Base-by-base conservation (phyloP, 2,329 filamentous ascomycete genomes). In the Aspergillus novoparasiticus region DNA sequence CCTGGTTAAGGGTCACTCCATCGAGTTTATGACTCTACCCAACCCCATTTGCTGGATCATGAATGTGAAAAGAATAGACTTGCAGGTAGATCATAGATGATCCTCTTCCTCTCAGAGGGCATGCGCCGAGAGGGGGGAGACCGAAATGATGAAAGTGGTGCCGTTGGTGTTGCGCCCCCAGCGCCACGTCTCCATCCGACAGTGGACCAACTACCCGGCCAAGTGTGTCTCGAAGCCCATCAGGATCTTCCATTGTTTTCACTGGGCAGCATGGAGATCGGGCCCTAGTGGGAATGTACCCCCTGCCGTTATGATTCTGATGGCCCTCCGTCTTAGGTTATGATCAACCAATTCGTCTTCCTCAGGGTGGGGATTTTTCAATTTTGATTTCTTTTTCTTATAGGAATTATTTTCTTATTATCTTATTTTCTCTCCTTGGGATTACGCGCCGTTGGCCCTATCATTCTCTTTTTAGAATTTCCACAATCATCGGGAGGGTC, bases 231-330 rank as follows among this genome's bases (percentile, higher is more conserved):
- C 16, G 16, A 51, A 51, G 48, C 19, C 48, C 48, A 51, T 51
- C 26, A 51, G 48, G 34, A 34, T 21, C 28, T 51, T 51, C 48
- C 48, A 34, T 12, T 28, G 26, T 58, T 58, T 28, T 45, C 30
- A 30, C 16, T 53, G 48, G 28, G 48, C 19, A 28, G 30, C 23
- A 41, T 43, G 16, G 58, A 57, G 58, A 67, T 66, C 62, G 55
- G 64, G 63, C 67, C 65, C 67, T 69, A 69, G 65, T 68, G 67
- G 67, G 67, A 69, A 69, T 68, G 65, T 39, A 67, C 60, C 61
- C 54, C 45, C 28, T 32, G 28, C 48, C 48, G 19, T 51, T 51
- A 32, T 51, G 48, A 21, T 51, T 32, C 6, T 12, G 26, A 51
- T 51, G 28, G 16, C 28, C 48, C 19, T 32, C 48, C 19, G 28